Base-by-base conservation (phyloP, 2,329 filamentous ascomycete genomes). In the Trichophyton mentagrophytes region DNA sequence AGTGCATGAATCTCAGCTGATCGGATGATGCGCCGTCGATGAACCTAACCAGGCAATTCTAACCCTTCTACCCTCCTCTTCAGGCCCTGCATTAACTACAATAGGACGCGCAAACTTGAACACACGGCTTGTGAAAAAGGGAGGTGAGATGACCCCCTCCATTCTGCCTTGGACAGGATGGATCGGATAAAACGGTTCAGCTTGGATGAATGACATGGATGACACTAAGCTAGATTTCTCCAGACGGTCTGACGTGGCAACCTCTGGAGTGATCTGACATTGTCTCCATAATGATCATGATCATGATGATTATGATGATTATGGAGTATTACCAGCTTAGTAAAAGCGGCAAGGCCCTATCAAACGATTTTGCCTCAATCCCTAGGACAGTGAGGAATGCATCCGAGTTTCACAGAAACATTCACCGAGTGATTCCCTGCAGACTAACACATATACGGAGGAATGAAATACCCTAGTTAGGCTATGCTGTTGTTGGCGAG, bases 241-340 rank as follows among this genome's bases (percentile, higher is more conserved):
- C 36, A 58, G 51, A 44, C 36, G 61, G 53, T 60, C 51, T 65
- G 64, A 66, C 64, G 64, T 66, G 64, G 64, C 64, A 61, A n/a
- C 7, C 53, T 17, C 58, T 55, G 65, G 33, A 38, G 58, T 66
- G 63, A 63, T 40, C 38, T 57, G 27, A 15, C 20, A 36, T 55
- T 27, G n/a, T 27, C 30, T 55, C 51, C n/a, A 36, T 15, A 13
- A 36, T 38, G 9, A 38, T 38, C 9, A 38, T 38, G 9, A 38
- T 38, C 27, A 38, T 38, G 33, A 38, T 9, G 3, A 38, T 38
- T 38, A 38, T 38, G 9, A 38, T 38, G 33, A 33, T 20, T 8
- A 55, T 55, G n/a, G 8, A 36, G 13, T 55, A 27, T 20, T 55
- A 33, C 20, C 17, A 33, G 27, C 51, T 36, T 55, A 55, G 30